phyloP scores from a whole-genome alignment of 768 basidiomycete genomes.

The Phaffia australis region DNA sequence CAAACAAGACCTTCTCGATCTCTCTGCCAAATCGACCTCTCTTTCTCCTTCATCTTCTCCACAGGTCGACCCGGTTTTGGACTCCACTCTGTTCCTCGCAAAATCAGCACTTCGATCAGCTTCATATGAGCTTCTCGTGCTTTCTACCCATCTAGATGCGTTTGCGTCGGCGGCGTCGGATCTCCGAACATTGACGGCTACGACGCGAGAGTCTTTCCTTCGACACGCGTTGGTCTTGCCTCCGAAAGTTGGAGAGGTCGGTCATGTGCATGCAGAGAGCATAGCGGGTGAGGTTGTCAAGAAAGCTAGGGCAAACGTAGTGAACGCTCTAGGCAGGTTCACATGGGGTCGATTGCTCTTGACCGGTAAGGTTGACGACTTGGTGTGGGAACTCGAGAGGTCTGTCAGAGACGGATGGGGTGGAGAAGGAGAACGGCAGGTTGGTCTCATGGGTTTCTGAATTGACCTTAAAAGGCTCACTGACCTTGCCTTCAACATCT shows the following conservation, averaged over 20 bases:
- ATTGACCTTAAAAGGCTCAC: no score
- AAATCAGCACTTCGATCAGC: constrained; percentile 5
- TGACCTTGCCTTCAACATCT: no score
- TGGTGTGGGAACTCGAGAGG: not conserved
- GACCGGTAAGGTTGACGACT: constrained; percentile 5
- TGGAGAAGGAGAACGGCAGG: constrained; percentile 13
- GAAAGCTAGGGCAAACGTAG: constrained; percentile 1
- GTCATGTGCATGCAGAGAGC: not conserved
- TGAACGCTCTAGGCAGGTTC: not conserved
- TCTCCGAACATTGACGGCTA: not conserved
- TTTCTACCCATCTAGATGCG: not conserved
- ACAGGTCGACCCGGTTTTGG: not conserved
- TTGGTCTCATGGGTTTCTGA: not conserved
- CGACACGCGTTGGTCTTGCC: constrained; percentile 2
- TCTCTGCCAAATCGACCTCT: not conserved
- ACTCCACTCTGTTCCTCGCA: constrained; percentile 4
- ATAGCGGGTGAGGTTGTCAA: not conserved
- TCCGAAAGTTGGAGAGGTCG: constrained; percentile 1
- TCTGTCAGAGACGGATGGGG: constrained; percentile 12
- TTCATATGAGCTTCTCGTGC: not conserved
- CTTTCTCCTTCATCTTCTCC: not conserved
- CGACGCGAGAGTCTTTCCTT: not conserved
- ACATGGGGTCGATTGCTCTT: not conserved
- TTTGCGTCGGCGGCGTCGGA: constrained; percentile 1
- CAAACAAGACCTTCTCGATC: constrained; percentile 5